A percentile compares a stretch with the other conserved stretches of the same genome.
Conservation (phyloP, 495 filamentous ascomycete species). For the Neurospora terricola region DNA sequence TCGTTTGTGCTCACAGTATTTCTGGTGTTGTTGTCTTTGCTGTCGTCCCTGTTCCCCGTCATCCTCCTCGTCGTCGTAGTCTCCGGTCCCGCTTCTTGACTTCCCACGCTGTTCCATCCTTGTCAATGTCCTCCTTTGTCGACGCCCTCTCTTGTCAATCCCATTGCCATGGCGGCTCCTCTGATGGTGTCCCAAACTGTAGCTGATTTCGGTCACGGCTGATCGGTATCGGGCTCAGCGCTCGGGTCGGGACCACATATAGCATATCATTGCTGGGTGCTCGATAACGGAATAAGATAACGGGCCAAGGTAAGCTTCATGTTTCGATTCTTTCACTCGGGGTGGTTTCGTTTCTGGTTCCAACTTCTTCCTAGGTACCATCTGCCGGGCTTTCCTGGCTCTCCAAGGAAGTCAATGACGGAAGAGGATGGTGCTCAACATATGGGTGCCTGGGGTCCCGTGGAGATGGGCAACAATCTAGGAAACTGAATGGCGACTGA, state of each 20-base stretch:
- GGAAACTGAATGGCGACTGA: background rate
- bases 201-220: background rate
- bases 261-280: background rate
- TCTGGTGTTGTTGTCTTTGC: background rate
- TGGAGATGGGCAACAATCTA: background rate
- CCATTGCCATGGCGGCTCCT: background rate
- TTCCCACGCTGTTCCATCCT: background rate
- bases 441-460: background rate
- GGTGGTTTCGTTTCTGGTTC: background rate
- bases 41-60: background rate
- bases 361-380: background rate
- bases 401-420: background rate
- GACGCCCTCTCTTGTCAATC: background rate
- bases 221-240: background rate
- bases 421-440: background rate
- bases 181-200: background rate
- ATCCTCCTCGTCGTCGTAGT: background rate
- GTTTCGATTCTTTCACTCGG: background rate
- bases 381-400: background rate
- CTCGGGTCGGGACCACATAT: background rate
- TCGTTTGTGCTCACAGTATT: background rate
- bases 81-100: background rate
- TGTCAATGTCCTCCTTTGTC: background rate
- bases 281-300: background rate
- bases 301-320: background rate